Base-by-base conservation (phyloP, 1,139 yeast species). In the Saccharomyces hybrid region DNA sequence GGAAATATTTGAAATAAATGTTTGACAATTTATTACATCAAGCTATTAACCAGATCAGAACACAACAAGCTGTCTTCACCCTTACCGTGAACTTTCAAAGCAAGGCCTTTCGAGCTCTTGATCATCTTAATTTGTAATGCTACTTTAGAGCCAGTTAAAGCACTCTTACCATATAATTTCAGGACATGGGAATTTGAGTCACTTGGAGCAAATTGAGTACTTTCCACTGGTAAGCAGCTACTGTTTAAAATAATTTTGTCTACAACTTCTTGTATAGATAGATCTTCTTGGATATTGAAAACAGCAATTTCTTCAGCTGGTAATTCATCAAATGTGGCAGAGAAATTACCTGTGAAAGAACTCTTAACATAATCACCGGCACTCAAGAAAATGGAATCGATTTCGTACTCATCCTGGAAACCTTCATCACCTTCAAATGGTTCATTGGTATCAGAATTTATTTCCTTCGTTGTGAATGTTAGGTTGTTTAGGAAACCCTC, bases 341-440 rank as follows among this genome's bases (percentile, higher is more conserved):
- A 81, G 69, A 91, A 91, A 72, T 84, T 82, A 53, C 95, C 88
- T 59, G 86, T 81, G 69, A 83, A 90, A 32, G 89, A 77, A 53
- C 96, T 96, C 54, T 74, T 72, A 55, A 90, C 77, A 71, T 84
- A 93, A 70, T 90, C 97, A 50, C 96, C 96, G 13, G 95, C 86
- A 44, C 74, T 75, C 53, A 93, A 69, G 57, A 82, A 84, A 67
- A 91, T 76, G 59, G 86, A 86, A 69, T 91, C 97, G 61, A 93
- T 81, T 68, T 86, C 95, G 72, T 91, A 93, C 71, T 90, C 96
- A 70, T 93, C 99, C 57, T 88, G 85, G 80, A 85, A 89, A 2
- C 96, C 97, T 64, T 87, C 95, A 55, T 88, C 96, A 54, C 76
- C 80, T 57, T 80, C 86, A 51, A 78, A 73, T 55, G 88, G 84